Evolutionary conservation across 371 early-diverging fungal genomes (phyloP).

Genomic region (Syncephalastrum contaminatum): DNA sequence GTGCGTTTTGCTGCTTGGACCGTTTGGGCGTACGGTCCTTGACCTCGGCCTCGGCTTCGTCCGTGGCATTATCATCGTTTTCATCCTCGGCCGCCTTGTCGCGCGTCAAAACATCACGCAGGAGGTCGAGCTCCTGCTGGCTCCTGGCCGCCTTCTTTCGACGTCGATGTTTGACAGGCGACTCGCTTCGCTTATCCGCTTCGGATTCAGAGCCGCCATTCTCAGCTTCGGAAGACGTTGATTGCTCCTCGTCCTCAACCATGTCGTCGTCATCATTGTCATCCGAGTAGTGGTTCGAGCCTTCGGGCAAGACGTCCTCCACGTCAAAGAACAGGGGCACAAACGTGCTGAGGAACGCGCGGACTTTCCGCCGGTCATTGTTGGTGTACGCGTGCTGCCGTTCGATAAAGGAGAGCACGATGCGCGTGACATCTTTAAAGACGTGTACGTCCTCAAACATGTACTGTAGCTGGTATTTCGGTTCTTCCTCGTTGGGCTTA

Average conservation of each 20-base stretch:
- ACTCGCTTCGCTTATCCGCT: slow-evolving; percentile 15
- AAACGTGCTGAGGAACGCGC: slow-evolving; percentile 73
- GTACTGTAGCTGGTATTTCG: slow-evolving; percentile 64
- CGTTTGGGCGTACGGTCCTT: slow-evolving; percentile 7
- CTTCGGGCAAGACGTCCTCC: slow-evolving; percentile 39
- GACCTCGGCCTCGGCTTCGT: slow-evolving; percentile 7
- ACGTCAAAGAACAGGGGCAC: slow-evolving; percentile 74
- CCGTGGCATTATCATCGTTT: slow-evolving; percentile 35
- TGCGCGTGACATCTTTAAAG: slow-evolving; percentile 63
- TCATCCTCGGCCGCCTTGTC: slow-evolving; percentile 4
- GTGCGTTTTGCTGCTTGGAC: slow-evolving; percentile 13
- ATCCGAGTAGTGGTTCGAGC: slow-evolving; percentile 23
- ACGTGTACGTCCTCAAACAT: slow-evolving; percentile 61
- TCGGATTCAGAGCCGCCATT: slow-evolving; percentile 27
- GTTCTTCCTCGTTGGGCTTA: slow-evolving; percentile 8
- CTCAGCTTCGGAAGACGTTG: slow-evolving; percentile 21
- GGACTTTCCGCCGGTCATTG: slow-evolving; percentile 70
- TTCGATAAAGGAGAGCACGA: slow-evolving; percentile 57
- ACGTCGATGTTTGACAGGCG: slow-evolving; percentile 2
- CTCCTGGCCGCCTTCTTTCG: slow-evolving; percentile 29
- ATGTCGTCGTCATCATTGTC: slow-evolving; percentile 30
- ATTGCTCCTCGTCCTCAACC: slow-evolving; percentile 32
- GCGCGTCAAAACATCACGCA: slow-evolving; percentile 38
- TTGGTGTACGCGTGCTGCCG: slow-evolving; percentile 54
- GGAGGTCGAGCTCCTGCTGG: slow-evolving; percentile 32